phyloP scores from a whole-genome alignment of 495 filamentous ascomycete species.

The Melanomma pulvis-pyrius region DNA sequence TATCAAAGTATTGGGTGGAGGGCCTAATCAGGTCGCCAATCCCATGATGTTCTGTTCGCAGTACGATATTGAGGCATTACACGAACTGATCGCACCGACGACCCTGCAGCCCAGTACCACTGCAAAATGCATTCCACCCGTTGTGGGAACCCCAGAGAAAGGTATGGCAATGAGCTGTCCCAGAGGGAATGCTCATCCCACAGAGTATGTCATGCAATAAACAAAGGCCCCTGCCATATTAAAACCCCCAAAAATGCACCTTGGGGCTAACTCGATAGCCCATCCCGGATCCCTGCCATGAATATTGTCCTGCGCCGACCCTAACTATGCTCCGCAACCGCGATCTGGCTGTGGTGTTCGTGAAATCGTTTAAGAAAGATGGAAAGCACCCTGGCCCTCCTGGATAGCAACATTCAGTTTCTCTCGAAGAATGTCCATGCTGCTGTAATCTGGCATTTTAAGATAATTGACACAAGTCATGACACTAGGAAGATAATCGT shows the following conservation, averaged over 20 bases:
- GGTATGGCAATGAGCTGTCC: background rate
- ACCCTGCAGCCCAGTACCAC: background rate
- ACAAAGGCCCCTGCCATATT: conserved; percentile 6
- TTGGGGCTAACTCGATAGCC: background rate
- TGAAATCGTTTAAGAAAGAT: conserved; percentile 68
- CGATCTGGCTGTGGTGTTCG: conserved; percentile 13
- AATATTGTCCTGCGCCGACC: conserved; percentile 12
- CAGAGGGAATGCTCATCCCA: background rate
- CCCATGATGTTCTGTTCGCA: background rate
- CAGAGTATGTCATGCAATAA: conserved; percentile 1
- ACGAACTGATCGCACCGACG: background rate
- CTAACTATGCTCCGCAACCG: conserved; percentile 13
- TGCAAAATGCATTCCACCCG: conserved; percentile 9
- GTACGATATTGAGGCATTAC: background rate
- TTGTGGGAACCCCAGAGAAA: background rate
- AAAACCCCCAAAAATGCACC: background rate
- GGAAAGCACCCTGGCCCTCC: conserved; percentile 99
- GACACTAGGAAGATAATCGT: conserved; percentile 96
- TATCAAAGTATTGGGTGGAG: background rate
- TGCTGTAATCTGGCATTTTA: conserved; percentile 95
- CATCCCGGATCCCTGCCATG: background rate
- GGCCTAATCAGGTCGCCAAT: background rate
- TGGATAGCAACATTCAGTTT: conserved; percentile 83
- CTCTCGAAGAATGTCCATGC: conserved; percentile 70
- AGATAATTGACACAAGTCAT: conserved; percentile 99